These are phyloP conservation scores for Rhizopus delemar DNA, from an alignment of 371 early-diverging fungal species.

Conservation along the genomic window DNA sequence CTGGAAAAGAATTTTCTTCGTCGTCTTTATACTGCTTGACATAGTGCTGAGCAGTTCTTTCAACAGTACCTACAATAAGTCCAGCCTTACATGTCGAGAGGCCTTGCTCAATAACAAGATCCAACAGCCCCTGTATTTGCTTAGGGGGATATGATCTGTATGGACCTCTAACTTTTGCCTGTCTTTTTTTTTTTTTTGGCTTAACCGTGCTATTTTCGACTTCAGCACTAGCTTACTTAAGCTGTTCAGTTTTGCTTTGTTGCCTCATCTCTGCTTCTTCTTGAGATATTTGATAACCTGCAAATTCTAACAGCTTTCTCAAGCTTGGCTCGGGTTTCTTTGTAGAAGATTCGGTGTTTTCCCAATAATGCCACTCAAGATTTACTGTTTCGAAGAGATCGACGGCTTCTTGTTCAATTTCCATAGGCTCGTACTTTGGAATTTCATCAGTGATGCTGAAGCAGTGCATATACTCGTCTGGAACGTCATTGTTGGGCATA, in stretches of 20 bases:
- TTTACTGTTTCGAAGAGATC: constrained; percentile 7
- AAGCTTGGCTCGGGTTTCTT: constrained; percentile 6
- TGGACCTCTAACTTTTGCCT: constrained; percentile 3
- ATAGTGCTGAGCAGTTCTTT: constrained; percentile 17
- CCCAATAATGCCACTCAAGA: constrained; percentile 20
- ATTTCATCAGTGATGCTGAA: constrained; percentile 15
- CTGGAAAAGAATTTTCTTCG: constrained; percentile 1
- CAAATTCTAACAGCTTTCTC: constrained; percentile 15
- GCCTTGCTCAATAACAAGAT: constrained; percentile 21
- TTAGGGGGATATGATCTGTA: constrained; percentile 9
- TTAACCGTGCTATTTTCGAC: background rate
- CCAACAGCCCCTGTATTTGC: constrained; percentile 20
- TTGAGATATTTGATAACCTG: constrained; percentile 5
- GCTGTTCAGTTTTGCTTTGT: background rate
- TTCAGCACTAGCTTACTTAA: no score
- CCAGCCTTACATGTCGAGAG: constrained; percentile 15
- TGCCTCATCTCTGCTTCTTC: background rate
- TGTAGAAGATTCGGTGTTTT: constrained; percentile 6
- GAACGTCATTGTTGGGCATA: no score
- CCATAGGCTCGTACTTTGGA: constrained; percentile 13
- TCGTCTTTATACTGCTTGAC: constrained; percentile 12
- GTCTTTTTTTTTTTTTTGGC: background rate
- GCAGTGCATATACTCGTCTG: constrained; percentile 9
- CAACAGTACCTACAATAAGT: constrained; percentile 9
- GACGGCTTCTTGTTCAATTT: constrained; percentile 6